Evolutionary conservation across 2,329 filamentous ascomycete genomes (phyloP), one percentile per base, ranked within the genome.

Genomic region (Fusarium torreyae): DNA sequence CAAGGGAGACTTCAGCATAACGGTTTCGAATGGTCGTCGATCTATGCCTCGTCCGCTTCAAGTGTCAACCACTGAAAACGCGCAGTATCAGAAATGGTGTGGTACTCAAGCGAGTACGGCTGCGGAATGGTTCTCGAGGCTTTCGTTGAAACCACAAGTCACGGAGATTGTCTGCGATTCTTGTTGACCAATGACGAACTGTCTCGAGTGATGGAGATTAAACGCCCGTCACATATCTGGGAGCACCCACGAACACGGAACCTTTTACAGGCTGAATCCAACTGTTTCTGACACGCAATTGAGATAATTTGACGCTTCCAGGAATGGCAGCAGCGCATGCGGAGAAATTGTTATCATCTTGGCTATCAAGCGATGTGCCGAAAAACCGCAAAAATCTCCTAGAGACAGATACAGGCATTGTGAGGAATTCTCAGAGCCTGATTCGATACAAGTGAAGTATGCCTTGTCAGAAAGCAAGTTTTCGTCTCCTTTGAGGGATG

Each of bases 291-390:
- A 54, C 17, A 66, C 38, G 33, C 54, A 51, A 55, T 39, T 46
- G 49, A 15, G 57, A 43, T 52, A 24, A 17, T 53, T 62, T 33
- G 62, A 69, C 39, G 63, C 53, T 38, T 53, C 31, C 42, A 64
- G 67, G 66, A 69, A 70, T 63, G 62, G 18, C 28, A 42, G 13
- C 31, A n/a, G 39, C 52, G 50, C 36, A 54, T 68, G 57, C 67
- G 50, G 67, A 46, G 46, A 57, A 31, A 54, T 53, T 54, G 18
- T 40, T 40, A 22, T 55, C 48, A 33, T 43, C 45, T 68, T 70
- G 57, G 44, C 50, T 18, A 18, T 51, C 34, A 28, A 33, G 43
- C 38, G 45, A 51, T 24, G 17, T 40, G 39, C 52, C 33, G 49
- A 57, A 39, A 31, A 45, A 28, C 39, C 56, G 50, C 39, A 28